phyloP scores from a whole-genome alignment of 2,329 filamentous ascomycete species.

The Diplodia seriata region DNA sequence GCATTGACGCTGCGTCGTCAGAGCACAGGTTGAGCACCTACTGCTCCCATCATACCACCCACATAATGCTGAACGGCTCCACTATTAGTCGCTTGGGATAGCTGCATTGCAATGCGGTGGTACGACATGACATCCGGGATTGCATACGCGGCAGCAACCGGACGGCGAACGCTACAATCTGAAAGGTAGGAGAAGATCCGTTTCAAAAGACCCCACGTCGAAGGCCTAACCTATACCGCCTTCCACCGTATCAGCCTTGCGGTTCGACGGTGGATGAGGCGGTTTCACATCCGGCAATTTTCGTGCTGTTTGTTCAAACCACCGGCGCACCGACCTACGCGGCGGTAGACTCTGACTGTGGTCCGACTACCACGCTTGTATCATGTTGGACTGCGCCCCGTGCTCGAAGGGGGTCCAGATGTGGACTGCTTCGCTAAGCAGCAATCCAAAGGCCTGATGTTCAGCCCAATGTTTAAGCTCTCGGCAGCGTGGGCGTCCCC shows the following conservation, averaged over 20 bases:
- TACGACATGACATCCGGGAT: constrained; percentile 12
- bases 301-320: constrained; percentile 20
- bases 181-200: constrained; percentile 1
- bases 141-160: neutral
- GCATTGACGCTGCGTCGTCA: constrained; percentile 7
- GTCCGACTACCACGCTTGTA: constrained; percentile 7
- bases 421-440: neutral
- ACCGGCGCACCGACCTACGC: constrained; percentile 15
- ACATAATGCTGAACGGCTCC: constrained; percentile 8
- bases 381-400: neutral
- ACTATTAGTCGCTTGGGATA: constrained; percentile 2
- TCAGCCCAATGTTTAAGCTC: neutral
- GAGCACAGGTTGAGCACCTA: constrained; percentile 1
- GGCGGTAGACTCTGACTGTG: constrained; percentile 1
- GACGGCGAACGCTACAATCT: neutral
- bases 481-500: neutral
- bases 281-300: constrained; percentile 12
- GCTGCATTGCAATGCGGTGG: constrained; percentile 4
- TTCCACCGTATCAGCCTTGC: neutral
- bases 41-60: constrained; percentile 9
- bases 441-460: neutral
- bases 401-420: constrained; percentile 4
- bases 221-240: neutral
- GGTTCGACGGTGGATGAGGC: neutral
- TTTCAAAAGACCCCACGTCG: neutral